Evolutionary conservation across 306 rosid species (phyloP), one percentile per base, ranked within the genome.

Genomic region (Boehmeria nivea): DNA sequence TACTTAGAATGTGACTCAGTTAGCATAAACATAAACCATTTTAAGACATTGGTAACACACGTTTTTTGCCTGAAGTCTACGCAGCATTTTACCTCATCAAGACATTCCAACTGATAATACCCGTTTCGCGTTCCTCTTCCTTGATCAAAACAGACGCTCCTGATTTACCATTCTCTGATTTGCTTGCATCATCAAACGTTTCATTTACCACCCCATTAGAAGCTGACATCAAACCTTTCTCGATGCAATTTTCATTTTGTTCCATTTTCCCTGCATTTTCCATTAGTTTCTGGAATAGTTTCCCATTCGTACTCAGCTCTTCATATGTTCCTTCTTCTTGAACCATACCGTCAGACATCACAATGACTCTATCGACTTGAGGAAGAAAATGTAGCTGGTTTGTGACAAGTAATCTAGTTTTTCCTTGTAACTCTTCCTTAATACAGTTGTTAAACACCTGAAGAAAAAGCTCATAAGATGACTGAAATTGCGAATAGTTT

Each of bases 311-410:
- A 18, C 87, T 77, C 47, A 89, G 75, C 76, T 89, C 89, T 73
- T 83, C 93, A 63, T 79, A 89, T 54, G 90, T 86, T 67, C 97
- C 97, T 15, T 79, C 76, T 70, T 81, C 97, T 68, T 65, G 71
- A 64, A 89, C 54, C 67, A 33, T 68, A 34, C 97, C 95, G 16
- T 86, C 87, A 54, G 62, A 75, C 34, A 89, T 72, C 31, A 89
- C 61, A 59, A 89, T 67, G 54, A 89, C 75, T 64, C 72, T 77
- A 47, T 89, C 97, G 67, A 89, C 90, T 42, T 77, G 94, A 44
- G 94, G 90, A 62, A 89, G 97, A 70, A 89, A 83, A 72, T 86
- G 97, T 40, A 89, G 81, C 75, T 89, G 97, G 78, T 89, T 89
- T 28, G 97, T 89, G 64, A 89, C 95, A 61, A 89, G 94, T 65